Percentiles rank a stretch among this genome's conserved stretches.
These are phyloP conservation scores for Vachellia pachyceras DNA, from an alignment of 306 rosid genomes.

Conservation along the genomic window DNA sequence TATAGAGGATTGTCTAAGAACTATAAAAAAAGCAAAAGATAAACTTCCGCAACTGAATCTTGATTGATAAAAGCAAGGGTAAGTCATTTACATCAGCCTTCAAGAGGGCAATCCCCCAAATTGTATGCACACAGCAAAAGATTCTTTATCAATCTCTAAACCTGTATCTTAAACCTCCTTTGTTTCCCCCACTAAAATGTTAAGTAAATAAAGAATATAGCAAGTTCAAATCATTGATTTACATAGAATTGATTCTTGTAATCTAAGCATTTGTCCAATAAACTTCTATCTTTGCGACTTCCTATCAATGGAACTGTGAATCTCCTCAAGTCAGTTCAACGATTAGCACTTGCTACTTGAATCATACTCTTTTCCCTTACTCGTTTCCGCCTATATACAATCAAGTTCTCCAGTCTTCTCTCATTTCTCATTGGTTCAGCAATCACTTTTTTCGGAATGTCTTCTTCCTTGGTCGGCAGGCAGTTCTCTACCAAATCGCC, in stretches of 20 bases:
- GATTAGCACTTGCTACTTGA: constrained; percentile 41
- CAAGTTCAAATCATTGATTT: constrained; percentile 13
- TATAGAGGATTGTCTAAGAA: not conserved
- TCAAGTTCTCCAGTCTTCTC: constrained; percentile 40
- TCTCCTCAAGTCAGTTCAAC: constrained; percentile 21
- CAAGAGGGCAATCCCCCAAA: constrained; percentile 42
- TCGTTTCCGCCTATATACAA: constrained; percentile 66
- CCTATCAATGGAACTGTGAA: constrained; percentile 32
- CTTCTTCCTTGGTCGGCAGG: constrained; percentile 14
- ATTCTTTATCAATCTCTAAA: constrained; percentile 32
- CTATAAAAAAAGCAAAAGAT: not conserved
- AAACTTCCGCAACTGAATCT: constrained; percentile 2
- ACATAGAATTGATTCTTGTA: constrained; percentile 43
- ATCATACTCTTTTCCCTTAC: constrained; percentile 39
- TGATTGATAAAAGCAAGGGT: constrained; percentile 11
- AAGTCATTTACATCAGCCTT: constrained; percentile 37
- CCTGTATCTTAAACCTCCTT: constrained; percentile 26
- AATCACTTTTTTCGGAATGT: constrained; percentile 24
- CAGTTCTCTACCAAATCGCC: not conserved
- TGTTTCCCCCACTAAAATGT: constrained; percentile 8
- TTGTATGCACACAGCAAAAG: constrained; percentile 35
- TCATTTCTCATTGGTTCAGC: constrained; percentile 41
- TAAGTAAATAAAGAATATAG: constrained; percentile 12
- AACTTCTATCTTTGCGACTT: constrained; percentile 36
- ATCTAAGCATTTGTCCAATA: constrained; percentile 33